phyloP scores from a whole-genome alignment of 768 basidiomycete genomes.

The Russula sp. region DNA sequence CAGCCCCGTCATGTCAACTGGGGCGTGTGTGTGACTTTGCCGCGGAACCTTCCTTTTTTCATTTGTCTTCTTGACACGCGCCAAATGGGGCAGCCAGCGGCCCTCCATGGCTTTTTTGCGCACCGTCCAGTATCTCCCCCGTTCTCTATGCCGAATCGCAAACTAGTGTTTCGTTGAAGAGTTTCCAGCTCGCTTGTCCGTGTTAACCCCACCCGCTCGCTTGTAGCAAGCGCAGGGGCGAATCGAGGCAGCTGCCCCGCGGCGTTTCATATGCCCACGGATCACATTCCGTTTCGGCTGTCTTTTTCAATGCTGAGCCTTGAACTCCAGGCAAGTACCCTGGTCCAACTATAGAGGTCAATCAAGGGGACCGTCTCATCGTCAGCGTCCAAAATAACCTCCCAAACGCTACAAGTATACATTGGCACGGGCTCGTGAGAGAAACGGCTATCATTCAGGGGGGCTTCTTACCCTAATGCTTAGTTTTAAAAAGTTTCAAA shows the following conservation, averaged over 20 bases:
- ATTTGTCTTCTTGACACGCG: neutral
- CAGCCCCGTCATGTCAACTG: neutral
- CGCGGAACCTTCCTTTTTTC: neutral
- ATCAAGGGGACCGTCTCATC: constrained; percentile 32
- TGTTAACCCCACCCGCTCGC: neutral
- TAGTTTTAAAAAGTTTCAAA: constrained; percentile 33
- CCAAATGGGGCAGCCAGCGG: neutral
- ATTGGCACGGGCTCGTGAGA: constrained; percentile 30
- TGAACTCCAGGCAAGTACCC: constrained; percentile 28
- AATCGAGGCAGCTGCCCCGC: neutral
- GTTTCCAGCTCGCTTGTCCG: neutral
- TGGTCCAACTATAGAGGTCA: constrained; percentile 35
- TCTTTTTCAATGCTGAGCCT: neutral
- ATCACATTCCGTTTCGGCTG: neutral
- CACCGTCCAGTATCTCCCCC: neutral
- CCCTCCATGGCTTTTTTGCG: neutral
- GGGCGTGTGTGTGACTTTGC: neutral
- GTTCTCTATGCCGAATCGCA: neutral
- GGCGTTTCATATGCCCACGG: neutral
- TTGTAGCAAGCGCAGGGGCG: neutral
- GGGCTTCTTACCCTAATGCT: neutral
- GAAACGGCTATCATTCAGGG: neutral
- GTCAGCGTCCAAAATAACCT: constrained; percentile 33
- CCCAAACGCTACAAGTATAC: constrained; percentile 30
- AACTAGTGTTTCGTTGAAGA: neutral